Evolutionary conservation across 139 green algal species (phyloP), one percentile per base, ranked within the genome.

Genomic region (Volvox africanus): DNA sequence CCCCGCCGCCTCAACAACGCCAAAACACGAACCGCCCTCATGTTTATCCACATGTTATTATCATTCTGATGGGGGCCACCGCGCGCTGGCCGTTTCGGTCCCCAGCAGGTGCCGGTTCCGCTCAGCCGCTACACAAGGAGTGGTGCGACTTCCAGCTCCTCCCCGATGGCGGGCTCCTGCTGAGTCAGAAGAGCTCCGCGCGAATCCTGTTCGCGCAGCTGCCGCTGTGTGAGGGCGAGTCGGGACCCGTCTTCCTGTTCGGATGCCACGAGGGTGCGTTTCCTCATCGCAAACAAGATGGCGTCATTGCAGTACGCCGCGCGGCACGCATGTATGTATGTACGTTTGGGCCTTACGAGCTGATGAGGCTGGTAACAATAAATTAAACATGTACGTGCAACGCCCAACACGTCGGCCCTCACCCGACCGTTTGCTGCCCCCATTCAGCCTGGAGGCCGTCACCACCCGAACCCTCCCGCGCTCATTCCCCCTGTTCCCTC

Each of bases 151-250:
- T 91, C 20, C 78, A 79, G 85, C 61, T 17, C 24, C 84, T 88
- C 6, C 24, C 75, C 14, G 90, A 91, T 16, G 90, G 91, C 61
- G 78, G 90, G 6, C 28, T 93, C 62, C 32, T 93, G 36, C 77
- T 88, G n/a, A 24, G 30, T 24, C 84, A 91, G 21, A 5, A 18
- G 24, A 68, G 67, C 13, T 93, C 90, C 1, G 62, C n/a, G 61
- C 82, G 81, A 24, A 80, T 93, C 35, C 85, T 93, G 9, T 93
- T 88, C 28, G 90, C 81, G 22, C 90, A 91, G 84, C 78, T 93
- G 84, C 90, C 90, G 32, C 33, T 61, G 33, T 67, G 36, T 16
- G 84, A 82, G 44, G 90, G 90, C 30, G 90, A 93, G 83, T 61
- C 18, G 16, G 82, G 84, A 0, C 30, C 77, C 14, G 90, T 86